Conservation (phyloP, 139 green algal genomes). For the Coccomyxa sp. region DNA sequence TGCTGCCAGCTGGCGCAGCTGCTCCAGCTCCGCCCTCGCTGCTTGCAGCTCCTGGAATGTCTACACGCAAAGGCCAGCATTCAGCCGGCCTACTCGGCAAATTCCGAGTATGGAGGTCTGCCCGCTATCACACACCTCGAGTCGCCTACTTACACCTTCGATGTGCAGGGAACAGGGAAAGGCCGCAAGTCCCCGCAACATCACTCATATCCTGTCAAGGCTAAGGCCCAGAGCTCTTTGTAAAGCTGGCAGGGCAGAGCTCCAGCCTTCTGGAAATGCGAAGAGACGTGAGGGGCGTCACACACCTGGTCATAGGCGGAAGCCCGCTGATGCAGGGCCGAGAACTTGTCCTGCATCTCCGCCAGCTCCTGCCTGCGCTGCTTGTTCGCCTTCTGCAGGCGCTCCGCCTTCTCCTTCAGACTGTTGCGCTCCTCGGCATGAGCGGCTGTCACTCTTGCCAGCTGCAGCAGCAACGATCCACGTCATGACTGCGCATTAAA, state of each 20-base stretch:
- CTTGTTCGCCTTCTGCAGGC: slow-evolving; percentile 15
- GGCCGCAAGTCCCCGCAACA: too few relatives aligned
- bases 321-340: not conserved
- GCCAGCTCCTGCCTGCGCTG: slow-evolving; percentile 8
- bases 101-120: too few relatives aligned
- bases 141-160: too few relatives aligned
- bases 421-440: slow-evolving; percentile 7
- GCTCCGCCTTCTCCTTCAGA: slow-evolving; percentile 8
- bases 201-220: too few relatives aligned
- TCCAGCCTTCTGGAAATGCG: not conserved
- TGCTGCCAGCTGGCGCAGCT: not conserved
- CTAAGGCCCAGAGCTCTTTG: too few relatives aligned
- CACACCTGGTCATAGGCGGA: not conserved
- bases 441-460: not conserved
- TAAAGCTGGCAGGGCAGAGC: not conserved
- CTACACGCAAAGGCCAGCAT: too few relatives aligned
- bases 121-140: too few relatives aligned
- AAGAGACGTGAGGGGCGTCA: not conserved
- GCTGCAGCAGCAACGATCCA: not conserved
- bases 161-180: too few relatives aligned
- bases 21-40: not conserved
- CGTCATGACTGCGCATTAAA: not conserved
- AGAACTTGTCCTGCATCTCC: not conserved
- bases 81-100: too few relatives aligned
- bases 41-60: too few relatives aligned